phyloP scores from a whole-genome alignment of 345 rosid genomes.

The Microcos paniculata region DNA sequence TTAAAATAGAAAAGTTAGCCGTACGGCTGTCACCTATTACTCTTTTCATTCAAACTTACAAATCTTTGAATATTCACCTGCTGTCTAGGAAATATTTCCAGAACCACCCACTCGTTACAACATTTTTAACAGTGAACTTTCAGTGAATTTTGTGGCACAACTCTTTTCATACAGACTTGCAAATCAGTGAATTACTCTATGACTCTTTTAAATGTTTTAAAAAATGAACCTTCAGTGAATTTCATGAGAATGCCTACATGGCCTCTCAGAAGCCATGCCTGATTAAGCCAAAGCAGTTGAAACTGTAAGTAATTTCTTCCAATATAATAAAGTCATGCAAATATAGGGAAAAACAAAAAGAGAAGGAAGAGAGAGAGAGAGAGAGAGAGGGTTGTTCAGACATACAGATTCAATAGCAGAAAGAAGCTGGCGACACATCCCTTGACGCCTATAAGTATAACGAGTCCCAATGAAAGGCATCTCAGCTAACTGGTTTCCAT shows the following conservation, averaged over 20 bases:
- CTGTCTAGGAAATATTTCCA: neutral
- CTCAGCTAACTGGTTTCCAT: conserved; percentile 80
- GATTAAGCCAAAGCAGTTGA: neutral
- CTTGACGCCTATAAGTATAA: conserved; percentile 76
- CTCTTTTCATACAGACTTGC: no score
- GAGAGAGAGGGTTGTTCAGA: no score
- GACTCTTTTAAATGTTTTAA: neutral
- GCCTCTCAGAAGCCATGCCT: neutral
- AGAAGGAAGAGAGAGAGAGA: no score
- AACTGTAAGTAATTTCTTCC: neutral
- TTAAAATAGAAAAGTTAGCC: neutral
- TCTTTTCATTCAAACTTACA: neutral
- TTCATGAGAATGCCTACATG: neutral
- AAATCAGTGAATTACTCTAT: no score
- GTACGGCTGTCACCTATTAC: neutral
- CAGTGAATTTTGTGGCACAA: no score
- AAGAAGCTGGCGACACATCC: conserved; percentile 94
- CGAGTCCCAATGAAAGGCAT: conserved; percentile 99
- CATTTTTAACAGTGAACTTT: no score
- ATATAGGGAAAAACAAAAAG: neutral
- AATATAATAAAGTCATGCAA: neutral
- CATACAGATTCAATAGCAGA: conserved; percentile 82
- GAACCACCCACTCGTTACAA: neutral
- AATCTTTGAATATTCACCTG: neutral
- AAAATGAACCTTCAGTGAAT: neutral